phyloP scores from a whole-genome alignment of 139 green algal genomes.

The Limnomonas spitsbergensis region DNA sequence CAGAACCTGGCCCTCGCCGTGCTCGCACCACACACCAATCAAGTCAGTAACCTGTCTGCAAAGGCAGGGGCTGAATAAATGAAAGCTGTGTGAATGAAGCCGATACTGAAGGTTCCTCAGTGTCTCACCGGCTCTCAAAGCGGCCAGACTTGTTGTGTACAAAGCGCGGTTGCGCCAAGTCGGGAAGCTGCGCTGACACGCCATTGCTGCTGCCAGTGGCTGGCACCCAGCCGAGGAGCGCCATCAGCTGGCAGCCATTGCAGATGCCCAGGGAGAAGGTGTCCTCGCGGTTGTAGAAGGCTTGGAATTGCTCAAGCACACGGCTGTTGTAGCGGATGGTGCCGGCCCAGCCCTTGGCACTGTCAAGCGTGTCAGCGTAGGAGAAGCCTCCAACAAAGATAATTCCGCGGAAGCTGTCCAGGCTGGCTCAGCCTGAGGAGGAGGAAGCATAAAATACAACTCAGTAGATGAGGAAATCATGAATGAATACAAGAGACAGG shows the following conservation, averaged over 20 bases:
- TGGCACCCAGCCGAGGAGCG: slow-evolving; percentile 95
- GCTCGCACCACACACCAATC: slow-evolving; percentile 93
- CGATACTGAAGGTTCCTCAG: too few species aligned
- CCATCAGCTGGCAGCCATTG: slow-evolving; percentile 99
- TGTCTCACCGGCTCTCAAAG: slow-evolving; percentile 89
- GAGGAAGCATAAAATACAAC: too few species aligned
- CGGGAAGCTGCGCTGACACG: slow-evolving; percentile 44
- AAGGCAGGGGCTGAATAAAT: too few species aligned
- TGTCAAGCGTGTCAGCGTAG: slow-evolving; percentile 96
- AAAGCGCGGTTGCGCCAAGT: slow-evolving; percentile 89
- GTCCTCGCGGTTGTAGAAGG: slow-evolving; percentile 72
- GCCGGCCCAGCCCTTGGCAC: slow-evolving; percentile 94
- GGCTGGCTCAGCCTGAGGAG: slow-evolving; percentile 52
- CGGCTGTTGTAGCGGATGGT: slow-evolving; percentile 90
- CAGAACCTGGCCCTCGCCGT: slow-evolving; percentile 89
- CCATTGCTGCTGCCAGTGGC: slow-evolving; percentile 34
- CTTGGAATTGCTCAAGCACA: slow-evolving; percentile 80
- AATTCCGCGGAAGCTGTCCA: slow-evolving; percentile 81
- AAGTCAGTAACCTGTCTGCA: not conserved
- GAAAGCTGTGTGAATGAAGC: too few species aligned
- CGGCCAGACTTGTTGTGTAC: slow-evolving; percentile 88
- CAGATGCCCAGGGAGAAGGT: slow-evolving; percentile 96
- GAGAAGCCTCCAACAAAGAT: slow-evolving; percentile 87
- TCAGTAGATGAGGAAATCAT: too few species aligned
- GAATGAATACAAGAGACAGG: too few species aligned